A percentile compares a stretch with the other conserved stretches of the same genome.
phyloP scores from a whole-genome alignment of 2,329 filamentous ascomycete species.

The Colletotrichum scovillei region DNA sequence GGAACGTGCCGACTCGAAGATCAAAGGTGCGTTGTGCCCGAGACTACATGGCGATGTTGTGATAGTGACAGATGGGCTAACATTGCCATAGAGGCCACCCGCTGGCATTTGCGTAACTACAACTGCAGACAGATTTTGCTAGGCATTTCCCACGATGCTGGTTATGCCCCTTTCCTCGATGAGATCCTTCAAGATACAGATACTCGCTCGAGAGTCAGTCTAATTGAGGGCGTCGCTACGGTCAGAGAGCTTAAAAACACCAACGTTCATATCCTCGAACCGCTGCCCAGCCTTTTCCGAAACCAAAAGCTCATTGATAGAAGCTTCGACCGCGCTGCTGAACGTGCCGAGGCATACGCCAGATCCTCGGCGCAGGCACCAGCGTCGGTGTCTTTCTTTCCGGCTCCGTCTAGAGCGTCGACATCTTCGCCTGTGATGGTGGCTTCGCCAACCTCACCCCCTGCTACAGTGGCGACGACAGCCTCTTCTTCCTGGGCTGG shows the following conservation, averaged over 20 bases:
- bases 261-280: slow-evolving; percentile 57
- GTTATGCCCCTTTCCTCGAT: slow-evolving; percentile 70
- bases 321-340: slow-evolving; percentile 36
- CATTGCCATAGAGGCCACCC: slow-evolving; percentile 55
- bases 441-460: slow-evolving; percentile 39
- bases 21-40: slow-evolving; percentile 60
- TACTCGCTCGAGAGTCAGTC: slow-evolving; percentile 57
- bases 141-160: slow-evolving; percentile 71
- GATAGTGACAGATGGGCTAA: slow-evolving; percentile 6
- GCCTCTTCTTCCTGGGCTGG: slow-evolving; percentile 52
- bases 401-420: slow-evolving; percentile 6
- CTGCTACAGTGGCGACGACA: slow-evolving; percentile 27
- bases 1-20: slow-evolving; percentile 69
- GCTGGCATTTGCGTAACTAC: slow-evolving; percentile 68
- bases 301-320: slow-evolving; percentile 61
- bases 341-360: slow-evolving; percentile 12
- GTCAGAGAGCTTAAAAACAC: slow-evolving; percentile 61
- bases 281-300: slow-evolving; percentile 63
- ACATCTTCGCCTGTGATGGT: slow-evolving; percentile 40
- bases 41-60: not conserved
- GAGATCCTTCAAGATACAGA: slow-evolving; percentile 60
- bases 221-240: slow-evolving; percentile 65
- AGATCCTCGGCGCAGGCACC: slow-evolving; percentile 30
- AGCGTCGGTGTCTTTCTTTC: not conserved
- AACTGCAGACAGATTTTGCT: slow-evolving; percentile 73